Evolutionary conservation across 2,329 filamentous ascomycete genomes (phyloP).

Genomic region (Fusarium poae): DNA sequence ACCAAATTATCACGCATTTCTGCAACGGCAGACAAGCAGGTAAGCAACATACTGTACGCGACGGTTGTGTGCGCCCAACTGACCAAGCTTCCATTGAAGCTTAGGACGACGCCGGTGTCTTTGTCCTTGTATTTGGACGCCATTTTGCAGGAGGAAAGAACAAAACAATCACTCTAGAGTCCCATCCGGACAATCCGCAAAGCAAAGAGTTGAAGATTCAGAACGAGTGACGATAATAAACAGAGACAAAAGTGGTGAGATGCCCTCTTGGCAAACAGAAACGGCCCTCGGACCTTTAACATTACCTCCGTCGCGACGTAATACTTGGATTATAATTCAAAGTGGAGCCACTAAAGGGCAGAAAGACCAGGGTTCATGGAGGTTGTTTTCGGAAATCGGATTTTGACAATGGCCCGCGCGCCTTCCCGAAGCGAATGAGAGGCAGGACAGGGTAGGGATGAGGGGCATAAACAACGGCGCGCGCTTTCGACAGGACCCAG

Average conservation of each 20-base stretch:
- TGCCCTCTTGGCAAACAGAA: conserved; percentile 39
- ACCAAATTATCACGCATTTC: conserved; percentile 1
- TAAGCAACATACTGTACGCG: conserved; percentile 76
- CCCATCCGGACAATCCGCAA: conserved; percentile 53
- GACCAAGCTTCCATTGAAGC: conserved; percentile 89
- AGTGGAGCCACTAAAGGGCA: conserved; percentile 34
- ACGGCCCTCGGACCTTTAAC: conserved; percentile 48
- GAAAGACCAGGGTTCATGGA: conserved; percentile 9
- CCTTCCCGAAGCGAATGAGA: conserved; percentile 38
- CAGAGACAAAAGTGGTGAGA: conserved; percentile 45
- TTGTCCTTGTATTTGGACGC: conserved; percentile 72
- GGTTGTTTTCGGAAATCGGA: conserved; percentile 35
- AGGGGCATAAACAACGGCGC: conserved; percentile 7
- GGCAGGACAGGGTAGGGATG: conserved; percentile 1
- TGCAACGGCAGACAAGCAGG: neutral
- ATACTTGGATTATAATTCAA: conserved; percentile 36
- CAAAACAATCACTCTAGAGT: conserved; percentile 41
- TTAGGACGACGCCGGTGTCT: conserved; percentile 69
- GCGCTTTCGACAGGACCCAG: conserved; percentile 3
- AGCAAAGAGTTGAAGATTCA: conserved; percentile 25
- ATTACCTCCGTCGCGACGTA: conserved; percentile 46
- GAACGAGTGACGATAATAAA: conserved; percentile 37
- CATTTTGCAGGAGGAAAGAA: conserved; percentile 50
- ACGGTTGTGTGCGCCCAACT: conserved; percentile 87
- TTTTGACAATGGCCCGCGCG: conserved; percentile 41